A percentile compares a stretch with the other conserved stretches of the same genome.
These are phyloP conservation scores for Ophiocordyceps camponoti-leonardi DNA, from an alignment of 2,329 filamentous ascomycete species.

Conservation along the genomic window DNA sequence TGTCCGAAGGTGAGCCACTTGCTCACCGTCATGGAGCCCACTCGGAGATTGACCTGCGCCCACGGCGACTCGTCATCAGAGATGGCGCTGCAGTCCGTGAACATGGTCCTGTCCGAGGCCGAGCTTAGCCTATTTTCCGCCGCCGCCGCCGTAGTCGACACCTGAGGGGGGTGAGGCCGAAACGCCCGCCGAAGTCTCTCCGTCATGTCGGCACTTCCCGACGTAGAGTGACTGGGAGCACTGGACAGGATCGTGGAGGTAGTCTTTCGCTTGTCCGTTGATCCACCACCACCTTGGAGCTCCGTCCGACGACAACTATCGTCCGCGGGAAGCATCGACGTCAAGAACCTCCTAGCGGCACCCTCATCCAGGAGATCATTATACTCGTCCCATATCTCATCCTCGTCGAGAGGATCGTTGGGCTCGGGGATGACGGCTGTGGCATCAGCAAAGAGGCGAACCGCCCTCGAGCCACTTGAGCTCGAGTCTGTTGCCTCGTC, in stretches of 20 bases:
- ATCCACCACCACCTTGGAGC: conserved; percentile 21
- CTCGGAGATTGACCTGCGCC: conserved; percentile 57
- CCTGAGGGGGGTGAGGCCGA: conserved; percentile 21
- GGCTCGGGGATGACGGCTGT: conserved; percentile 49
- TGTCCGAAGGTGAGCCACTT: conserved; percentile 79
- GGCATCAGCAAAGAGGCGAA: conserved; percentile 40
- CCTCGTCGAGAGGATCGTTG: conserved; percentile 49
- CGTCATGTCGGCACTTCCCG: conserved; percentile 37
- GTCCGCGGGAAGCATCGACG: conserved; percentile 37
- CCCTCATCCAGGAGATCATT: conserved; percentile 68
- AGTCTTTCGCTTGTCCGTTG: conserved; percentile 13
- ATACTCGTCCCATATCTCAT: conserved; percentile 91
- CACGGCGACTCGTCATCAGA: conserved; percentile 44
- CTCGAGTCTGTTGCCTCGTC: conserved; percentile 30
- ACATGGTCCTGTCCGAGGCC: conserved; percentile 16
- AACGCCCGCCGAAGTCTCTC: conserved; percentile 33
- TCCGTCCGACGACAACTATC: conserved; percentile 40
- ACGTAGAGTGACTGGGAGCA: conserved; percentile 26
- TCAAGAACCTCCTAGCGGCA: conserved; percentile 24
- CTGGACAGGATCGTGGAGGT: conserved; percentile 14
- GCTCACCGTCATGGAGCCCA: conserved; percentile 70
- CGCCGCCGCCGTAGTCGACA: conserved; percentile 23
- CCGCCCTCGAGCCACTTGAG: conserved; percentile 47
- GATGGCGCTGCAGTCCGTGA: conserved; percentile 27
- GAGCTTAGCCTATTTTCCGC: conserved; percentile 13